phyloP scores from a whole-genome alignment of 495 filamentous ascomycete species.

The Penicillium malachiteum region DNA sequence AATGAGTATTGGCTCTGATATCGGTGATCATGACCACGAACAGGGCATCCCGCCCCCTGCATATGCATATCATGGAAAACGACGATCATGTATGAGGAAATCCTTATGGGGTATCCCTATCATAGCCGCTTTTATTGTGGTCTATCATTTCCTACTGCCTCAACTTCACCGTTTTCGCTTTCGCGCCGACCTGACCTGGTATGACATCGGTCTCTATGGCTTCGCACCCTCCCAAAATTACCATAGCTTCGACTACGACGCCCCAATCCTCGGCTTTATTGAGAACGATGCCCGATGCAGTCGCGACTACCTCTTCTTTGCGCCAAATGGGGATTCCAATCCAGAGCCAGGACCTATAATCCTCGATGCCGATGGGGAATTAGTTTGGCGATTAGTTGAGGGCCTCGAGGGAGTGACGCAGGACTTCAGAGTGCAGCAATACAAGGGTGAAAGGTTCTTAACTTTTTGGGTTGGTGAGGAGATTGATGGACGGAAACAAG shows the following conservation, averaged over 20 bases:
- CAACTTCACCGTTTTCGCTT: constrained; percentile 33
- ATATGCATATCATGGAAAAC: too few relatives aligned
- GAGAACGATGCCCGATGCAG: constrained; percentile 34
- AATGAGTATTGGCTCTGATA: too few relatives aligned
- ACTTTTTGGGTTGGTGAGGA: constrained; percentile 55
- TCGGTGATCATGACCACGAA: too few relatives aligned
- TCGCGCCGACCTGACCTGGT: constrained; percentile 31
- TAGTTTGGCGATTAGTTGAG: constrained; percentile 41
- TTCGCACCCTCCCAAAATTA: constrained; percentile 33
- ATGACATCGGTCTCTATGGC: constrained; percentile 37
- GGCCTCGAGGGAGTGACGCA: constrained; percentile 38
- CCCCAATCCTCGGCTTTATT: constrained; percentile 30
- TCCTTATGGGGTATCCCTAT: too few relatives aligned
- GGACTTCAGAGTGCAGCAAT: constrained; percentile 45
- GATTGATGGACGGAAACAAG: constrained; percentile 45
- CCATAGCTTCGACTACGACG: constrained; percentile 30
- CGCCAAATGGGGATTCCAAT: constrained; percentile 42
- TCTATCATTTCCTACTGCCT: constrained; percentile 6
- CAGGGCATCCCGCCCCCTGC: too few relatives aligned
- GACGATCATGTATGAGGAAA: too few relatives aligned
- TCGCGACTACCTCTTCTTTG: constrained; percentile 40
- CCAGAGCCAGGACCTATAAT: constrained; percentile 46
- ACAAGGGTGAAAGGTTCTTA: constrained; percentile 44
- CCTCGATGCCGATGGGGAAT: constrained; percentile 39
- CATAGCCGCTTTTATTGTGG: too few relatives aligned